Percentiles rank a stretch among this genome's conserved stretches.
Evolutionary conservation across 495 filamentous ascomycete genomes (phyloP).

Genomic region (Annulohypoxylon stygium): DNA sequence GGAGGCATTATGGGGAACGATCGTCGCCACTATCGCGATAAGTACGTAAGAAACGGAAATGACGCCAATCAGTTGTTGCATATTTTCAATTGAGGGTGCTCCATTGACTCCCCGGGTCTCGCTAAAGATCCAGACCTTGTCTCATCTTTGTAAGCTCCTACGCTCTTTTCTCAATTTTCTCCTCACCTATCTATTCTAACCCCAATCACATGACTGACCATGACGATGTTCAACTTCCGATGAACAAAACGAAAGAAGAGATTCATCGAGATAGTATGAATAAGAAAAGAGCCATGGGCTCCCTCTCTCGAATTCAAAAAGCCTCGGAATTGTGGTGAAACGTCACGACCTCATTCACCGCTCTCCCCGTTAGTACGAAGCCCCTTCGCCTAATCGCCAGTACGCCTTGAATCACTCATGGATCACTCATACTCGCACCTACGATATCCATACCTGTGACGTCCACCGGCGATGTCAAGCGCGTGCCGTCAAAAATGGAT

Average conservation of each 20-base stretch:
- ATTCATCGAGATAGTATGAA: not conserved
- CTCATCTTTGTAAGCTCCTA: not conserved
- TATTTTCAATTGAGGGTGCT: conserved; percentile 35
- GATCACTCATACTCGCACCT: not conserved
- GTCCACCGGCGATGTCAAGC: not conserved
- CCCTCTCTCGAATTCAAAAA: not conserved
- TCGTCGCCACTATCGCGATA: conserved; percentile 6
- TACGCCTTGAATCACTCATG: conserved; percentile 5
- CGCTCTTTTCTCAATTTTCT: not conserved
- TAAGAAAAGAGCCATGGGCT: not conserved
- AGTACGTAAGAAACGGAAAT: conserved; percentile 7
- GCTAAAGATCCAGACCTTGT: not conserved
- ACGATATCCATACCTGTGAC: not conserved
- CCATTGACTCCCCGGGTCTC: not conserved
- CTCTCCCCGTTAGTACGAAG: not conserved
- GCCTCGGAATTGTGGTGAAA: too few relatives aligned
- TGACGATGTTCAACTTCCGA: not conserved
- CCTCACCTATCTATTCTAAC: not conserved
- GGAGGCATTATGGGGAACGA: not conserved
- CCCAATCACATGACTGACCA: not conserved
- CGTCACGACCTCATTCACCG: not conserved
- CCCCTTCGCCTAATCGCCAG: not conserved
- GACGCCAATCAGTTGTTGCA: conserved; percentile 24
- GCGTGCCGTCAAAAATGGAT: not conserved
- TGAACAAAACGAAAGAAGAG: not conserved